Percentiles rank a stretch among this genome's conserved stretches.
phyloP scores from a whole-genome alignment of 1,284 basidiomycete genomes.

The Melampsora larici-populina region DNA sequence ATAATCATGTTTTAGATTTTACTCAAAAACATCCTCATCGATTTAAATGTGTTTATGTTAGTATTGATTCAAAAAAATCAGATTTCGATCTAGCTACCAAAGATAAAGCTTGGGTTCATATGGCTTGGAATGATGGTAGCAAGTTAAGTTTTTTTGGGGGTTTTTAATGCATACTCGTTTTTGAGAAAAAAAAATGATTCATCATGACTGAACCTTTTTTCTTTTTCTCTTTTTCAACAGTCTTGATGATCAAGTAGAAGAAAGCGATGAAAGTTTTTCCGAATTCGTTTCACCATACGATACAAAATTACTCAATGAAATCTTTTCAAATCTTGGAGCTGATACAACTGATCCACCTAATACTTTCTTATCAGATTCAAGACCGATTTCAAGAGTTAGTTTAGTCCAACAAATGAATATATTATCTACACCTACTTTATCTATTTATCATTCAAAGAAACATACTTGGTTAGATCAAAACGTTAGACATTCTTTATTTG shows the following conservation, averaged over 20 bases:
- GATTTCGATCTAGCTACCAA: constrained; percentile 15
- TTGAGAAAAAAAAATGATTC: too few relatives aligned
- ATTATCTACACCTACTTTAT: constrained; percentile 24
- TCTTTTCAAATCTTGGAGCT: background rate
- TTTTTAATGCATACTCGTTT: too few relatives aligned
- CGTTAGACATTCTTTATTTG: background rate
- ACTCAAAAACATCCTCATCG: constrained; percentile 24
- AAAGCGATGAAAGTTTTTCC: background rate
- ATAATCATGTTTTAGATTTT: constrained; percentile 20
- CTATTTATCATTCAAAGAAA: constrained; percentile 21
- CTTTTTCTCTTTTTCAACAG: too few relatives aligned
- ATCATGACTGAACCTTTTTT: too few relatives aligned
- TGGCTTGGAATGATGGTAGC: constrained; percentile 43
- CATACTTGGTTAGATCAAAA: constrained; percentile 10
- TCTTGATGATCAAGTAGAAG: constrained; percentile 9
- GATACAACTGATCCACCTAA: background rate
- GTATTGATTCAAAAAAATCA: constrained; percentile 26
- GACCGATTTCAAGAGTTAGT: constrained; percentile 27
- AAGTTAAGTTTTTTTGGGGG: constrained; percentile 37
- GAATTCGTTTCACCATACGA: constrained; percentile 25
- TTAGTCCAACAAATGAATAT: constrained; percentile 12
- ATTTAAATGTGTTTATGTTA: constrained; percentile 40
- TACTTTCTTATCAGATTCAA: background rate
- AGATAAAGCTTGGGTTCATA: constrained; percentile 39
- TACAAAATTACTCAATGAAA: background rate